Conservation (phyloP, 139 green algal genomes). For the Closterium sp. region DNA sequence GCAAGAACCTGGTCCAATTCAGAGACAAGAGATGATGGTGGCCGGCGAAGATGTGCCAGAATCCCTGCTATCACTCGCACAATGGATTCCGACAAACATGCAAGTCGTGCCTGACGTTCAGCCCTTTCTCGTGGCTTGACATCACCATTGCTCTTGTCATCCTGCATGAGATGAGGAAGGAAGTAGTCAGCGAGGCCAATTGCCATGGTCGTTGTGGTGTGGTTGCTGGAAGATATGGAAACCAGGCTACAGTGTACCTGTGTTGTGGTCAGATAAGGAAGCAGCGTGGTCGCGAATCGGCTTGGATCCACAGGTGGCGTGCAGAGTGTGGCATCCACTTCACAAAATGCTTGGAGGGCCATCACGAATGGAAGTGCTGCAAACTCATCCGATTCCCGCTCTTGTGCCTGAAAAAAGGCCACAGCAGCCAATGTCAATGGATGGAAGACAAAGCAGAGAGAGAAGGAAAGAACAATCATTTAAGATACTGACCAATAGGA, state of each 20-base stretch:
- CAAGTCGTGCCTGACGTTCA: background rate
- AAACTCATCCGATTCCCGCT: background rate
- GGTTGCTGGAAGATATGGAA: background rate
- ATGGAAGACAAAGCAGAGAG: background rate
- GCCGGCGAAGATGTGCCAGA: background rate
- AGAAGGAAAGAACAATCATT: background rate
- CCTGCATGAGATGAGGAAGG: background rate
- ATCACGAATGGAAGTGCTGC: slow-evolving; percentile 23
- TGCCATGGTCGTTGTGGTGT: too few relatives aligned
- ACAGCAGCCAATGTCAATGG: background rate
- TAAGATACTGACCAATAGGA: background rate
- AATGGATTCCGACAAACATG: background rate
- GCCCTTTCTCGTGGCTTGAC: background rate
- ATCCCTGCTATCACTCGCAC: background rate
- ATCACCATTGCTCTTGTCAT: background rate
- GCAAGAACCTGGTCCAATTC: background rate
- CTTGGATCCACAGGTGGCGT: slow-evolving; percentile 23
- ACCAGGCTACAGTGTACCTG: slow-evolving; percentile 26
- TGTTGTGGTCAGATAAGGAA: slow-evolving; percentile 28
- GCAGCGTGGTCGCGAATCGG: slow-evolving; percentile 32
- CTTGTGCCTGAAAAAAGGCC: background rate
- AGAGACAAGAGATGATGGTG: background rate
- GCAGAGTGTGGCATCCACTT: slow-evolving; percentile 33
- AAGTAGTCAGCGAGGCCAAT: background rate
- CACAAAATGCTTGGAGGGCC: slow-evolving; percentile 38